Evolutionary conservation across 257 asterid species (phyloP), one percentile per base, ranked within the genome.

Genomic region (Ajuga chamaepitys): DNA sequence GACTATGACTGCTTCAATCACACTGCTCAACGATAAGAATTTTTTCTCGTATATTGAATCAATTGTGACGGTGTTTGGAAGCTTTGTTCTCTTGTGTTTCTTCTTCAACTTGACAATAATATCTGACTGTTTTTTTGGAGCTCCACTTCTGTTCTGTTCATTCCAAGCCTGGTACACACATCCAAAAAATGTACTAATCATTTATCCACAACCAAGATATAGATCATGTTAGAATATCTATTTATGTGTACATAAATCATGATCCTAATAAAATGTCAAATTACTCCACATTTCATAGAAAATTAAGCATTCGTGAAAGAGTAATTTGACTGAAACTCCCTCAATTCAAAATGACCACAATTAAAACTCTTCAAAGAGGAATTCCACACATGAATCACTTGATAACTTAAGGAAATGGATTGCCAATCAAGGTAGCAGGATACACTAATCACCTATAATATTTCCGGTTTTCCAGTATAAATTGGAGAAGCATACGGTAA

Each of bases 31-130:
- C 2, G 92, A 84, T 44, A 90, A 67, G 75, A 87, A 94, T 72
- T 77, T 86, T 62, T 94, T 90, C 90, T 87, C 95, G 9, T 84
- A 83, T 41, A 94, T 77, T 2, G 97, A 94, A 79, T 90, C 97
- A 37, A 94, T 90, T 12, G 93, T 79, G 24, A 86, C 75, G 1
- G 95, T 88, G 84, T 74, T 78, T 0, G 81, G 83, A 16, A 90
- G 92, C 83, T 86, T 86, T 12, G 45, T 77, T 80, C 97, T 83
- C 79, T 78, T 88, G 55, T 80, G 87, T 72, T 83, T 83, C 80
- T 74, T 85, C 79, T 80, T 87, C 77, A 89, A 58, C 75, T 77
- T 83, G 75, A 53, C 73, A 28, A 87, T 76, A 75, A 70, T 61
- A 21, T 86, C 95, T 16, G 95, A 80, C 78, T 84, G 90, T 71